These are phyloP conservation scores for Physcomitrium patens DNA, from an alignment of 225 moss, liverwort and hornwort species.

Conservation along the genomic window DNA sequence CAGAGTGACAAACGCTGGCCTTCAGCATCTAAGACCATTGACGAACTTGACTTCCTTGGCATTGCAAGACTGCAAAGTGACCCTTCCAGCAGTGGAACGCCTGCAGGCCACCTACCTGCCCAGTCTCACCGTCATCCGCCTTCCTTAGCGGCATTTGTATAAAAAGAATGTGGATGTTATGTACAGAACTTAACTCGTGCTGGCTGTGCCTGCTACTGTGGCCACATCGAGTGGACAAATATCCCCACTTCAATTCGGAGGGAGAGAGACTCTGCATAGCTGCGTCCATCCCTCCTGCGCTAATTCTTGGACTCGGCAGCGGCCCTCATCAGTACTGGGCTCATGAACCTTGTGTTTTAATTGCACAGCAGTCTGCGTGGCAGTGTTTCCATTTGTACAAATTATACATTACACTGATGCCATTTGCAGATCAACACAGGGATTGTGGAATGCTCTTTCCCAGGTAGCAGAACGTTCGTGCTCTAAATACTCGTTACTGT, in stretches of 20 bases:
- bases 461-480: slow-evolving; percentile 24
- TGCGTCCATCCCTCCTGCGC: slow-evolving; percentile 35
- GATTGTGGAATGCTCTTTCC: slow-evolving; percentile 27
- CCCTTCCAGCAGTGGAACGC: slow-evolving; percentile 68
- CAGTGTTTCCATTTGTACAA: slow-evolving; percentile 28
- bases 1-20: slow-evolving; percentile 83
- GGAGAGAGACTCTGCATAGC: slow-evolving; percentile 40
- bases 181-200: slow-evolving; percentile 30
- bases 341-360: slow-evolving; percentile 25
- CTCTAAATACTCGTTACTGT: slow-evolving; percentile 25
- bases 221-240: not conserved
- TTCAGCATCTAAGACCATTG: slow-evolving; percentile 72
- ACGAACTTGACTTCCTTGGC: slow-evolving; percentile 83
- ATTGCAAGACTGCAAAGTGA: slow-evolving; percentile 85
- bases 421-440: slow-evolving; percentile 15
- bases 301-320: slow-evolving; percentile 19
- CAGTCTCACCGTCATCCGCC: slow-evolving; percentile 81
- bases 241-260: slow-evolving; percentile 13
- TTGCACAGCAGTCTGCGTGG: slow-evolving; percentile 16
- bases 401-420: slow-evolving; percentile 1
- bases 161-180: slow-evolving; percentile 17
- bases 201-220: slow-evolving; percentile 27
- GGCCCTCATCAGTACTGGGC: slow-evolving; percentile 18
- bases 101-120: slow-evolving; percentile 71
- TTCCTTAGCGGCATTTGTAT: slow-evolving; percentile 39